Evolutionary conservation across 345 rosid genomes (phyloP), one percentile per base, ranked within the genome.

Genomic region (Acer campestre): DNA sequence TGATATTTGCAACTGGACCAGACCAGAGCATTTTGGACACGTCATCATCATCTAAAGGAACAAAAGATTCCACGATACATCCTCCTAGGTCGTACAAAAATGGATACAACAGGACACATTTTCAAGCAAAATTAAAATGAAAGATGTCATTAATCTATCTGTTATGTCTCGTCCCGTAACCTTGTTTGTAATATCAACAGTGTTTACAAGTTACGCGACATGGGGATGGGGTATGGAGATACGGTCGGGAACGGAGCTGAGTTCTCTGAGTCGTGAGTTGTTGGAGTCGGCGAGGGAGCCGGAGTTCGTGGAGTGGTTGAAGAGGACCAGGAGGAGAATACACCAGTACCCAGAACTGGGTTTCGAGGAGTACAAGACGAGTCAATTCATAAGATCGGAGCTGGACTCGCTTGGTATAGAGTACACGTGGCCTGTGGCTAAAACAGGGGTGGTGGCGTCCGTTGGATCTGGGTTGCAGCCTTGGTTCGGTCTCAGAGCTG

Each of bases 401-500:
- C 82, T 89, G 1, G 83, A 84, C 35, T 75, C 81, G 1, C 78
- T 86, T 40, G 85, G 89, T 48, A 73, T 89, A 25, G 72, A 81
- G 22, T 89, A 85, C 81, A 73, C 1, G 7, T 86, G 90, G 90
- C 90, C 90, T 3, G 58, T 87, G 9, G 92, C 89, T 0, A 77
- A 76, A 61, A 89, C 90, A 16, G 92, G 92, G 18, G 23, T 89
- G 48, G 89, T 87, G 69, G 89, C 80, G 23, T 84, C 86, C 1
- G 67, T 87, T 16, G 92, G 89, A 61, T 78, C 84, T 0, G 89
- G 92, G 10, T 0, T 13, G 22, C 70, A 82, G 27, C 92, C 88
- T 3, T 86, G 80, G 82, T 85, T 89, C 81, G 90, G 81, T n/a
- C 86, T 89, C 13, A 70, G 89, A 76, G 92, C 90, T 10, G 92